phyloP scores from a whole-genome alignment of 2,329 filamentous ascomycete species.

The Balansia obtecta region DNA sequence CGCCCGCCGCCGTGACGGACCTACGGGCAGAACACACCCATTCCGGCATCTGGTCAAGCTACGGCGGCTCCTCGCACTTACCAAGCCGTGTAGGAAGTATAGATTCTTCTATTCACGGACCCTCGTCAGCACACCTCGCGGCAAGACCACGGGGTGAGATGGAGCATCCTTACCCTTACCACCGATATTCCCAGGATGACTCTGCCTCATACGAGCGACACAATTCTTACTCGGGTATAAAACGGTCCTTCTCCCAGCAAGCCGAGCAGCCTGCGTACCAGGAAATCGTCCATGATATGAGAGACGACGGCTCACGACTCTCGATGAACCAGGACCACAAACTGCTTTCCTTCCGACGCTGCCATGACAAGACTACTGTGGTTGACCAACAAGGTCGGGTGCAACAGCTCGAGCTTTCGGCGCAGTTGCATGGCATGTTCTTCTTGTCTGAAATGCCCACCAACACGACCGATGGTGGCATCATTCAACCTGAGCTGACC shows the following conservation, averaged over 20 bases:
- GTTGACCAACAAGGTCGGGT: slow-evolving; percentile 47
- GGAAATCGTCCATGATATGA: slow-evolving; percentile 48
- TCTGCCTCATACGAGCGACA: slow-evolving; percentile 41
- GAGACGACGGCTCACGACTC: slow-evolving; percentile 44
- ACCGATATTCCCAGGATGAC: slow-evolving; percentile 42
- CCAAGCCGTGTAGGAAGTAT: slow-evolving; percentile 38
- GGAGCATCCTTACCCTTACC: slow-evolving; percentile 41
- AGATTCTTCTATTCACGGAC: slow-evolving; percentile 35
- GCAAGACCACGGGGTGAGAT: slow-evolving; percentile 36
- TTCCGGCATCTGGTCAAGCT: slow-evolving; percentile 45
- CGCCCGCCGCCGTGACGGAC: slow-evolving; percentile 47
- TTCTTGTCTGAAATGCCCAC: slow-evolving; percentile 72
- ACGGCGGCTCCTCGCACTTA: slow-evolving; percentile 41
- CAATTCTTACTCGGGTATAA: slow-evolving; percentile 40
- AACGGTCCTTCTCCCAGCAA: slow-evolving; percentile 41
- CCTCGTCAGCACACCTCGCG: slow-evolving; percentile 25
- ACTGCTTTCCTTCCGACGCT: slow-evolving; percentile 43
- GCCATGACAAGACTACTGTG: slow-evolving; percentile 47
- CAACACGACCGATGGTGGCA: slow-evolving; percentile 41
- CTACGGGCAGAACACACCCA: slow-evolving; percentile 47
- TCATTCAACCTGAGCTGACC: slow-evolving; percentile 69
- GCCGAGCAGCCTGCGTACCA: slow-evolving; percentile 43
- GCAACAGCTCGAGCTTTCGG: slow-evolving; percentile 49
- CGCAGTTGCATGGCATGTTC: slow-evolving; percentile 81
- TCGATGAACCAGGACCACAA: slow-evolving; percentile 49